Base-by-base conservation (phyloP, 371 early-diverging fungal species). In the Circinella minor region DNA sequence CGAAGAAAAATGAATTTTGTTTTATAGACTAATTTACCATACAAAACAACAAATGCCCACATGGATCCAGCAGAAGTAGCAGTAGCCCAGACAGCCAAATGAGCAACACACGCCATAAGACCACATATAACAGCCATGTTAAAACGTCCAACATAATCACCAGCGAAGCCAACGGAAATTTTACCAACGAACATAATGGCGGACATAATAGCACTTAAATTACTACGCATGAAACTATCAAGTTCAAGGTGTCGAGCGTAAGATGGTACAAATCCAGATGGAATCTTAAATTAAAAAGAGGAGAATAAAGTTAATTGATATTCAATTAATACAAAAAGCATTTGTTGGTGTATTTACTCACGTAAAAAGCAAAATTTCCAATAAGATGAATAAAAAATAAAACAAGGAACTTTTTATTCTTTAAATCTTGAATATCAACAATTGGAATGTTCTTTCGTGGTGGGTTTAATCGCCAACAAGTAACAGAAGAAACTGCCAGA, bases 61-160 rank as follows among this genome's bases (percentile, higher is more conserved):
- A 84, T 68, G 10, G 77, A 48, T 36, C 81, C 83, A 65, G 68
- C 77, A 61, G 38, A 82, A 55, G 43, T 75, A 60, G 76, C 89
- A 63, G 70, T 82, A 60, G 65, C 76, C 80, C 77, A 87, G 17
- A 79, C 81, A 49, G 48, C 77, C 62, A 76, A 72, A 66, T 68
- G 79, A 65, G 43, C 70, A 18, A 85, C 61, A n/a, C 89, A 81
- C 1, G 88, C 65, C 4, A 88, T 74, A 15, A 75, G 69, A 3
- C 86, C 70, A 63, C 88, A 84, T 5, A 86, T 15, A 15, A 80
- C 71, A 47, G 88, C 73, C 17, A 81, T 82, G 55, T 90, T 91
- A 63, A 87, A 74, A 46, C 85, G 84, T 18, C 92, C 92, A 37
- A 86, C 57, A 8, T 69, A 73, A 66, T 91, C 91, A 15, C 89